Evolutionary conservation across 2,329 filamentous ascomycete species (phyloP).

Genomic region (Nemania sp.): DNA sequence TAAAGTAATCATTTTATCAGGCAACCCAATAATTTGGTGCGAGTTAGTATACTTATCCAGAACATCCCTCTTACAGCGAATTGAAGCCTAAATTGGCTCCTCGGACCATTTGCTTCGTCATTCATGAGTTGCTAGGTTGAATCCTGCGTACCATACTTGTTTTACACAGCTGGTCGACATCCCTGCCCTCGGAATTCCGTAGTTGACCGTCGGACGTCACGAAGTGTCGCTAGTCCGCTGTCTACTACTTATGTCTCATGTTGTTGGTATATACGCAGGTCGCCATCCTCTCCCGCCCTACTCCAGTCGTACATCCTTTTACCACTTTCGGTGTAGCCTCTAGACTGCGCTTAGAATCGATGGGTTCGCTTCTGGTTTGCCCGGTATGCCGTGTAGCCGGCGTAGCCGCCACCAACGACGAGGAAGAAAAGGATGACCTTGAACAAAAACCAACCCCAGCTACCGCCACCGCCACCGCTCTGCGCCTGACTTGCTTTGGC

Average conservation of each 20-base stretch:
- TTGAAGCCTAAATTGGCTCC: not conserved
- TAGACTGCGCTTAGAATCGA: slow-evolving; percentile 51
- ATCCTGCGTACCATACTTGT: slow-evolving; percentile 31
- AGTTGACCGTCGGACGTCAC: slow-evolving; percentile 27
- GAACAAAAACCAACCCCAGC: slow-evolving; percentile 69
- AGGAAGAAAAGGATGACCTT: slow-evolving; percentile 80
- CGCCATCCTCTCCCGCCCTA: slow-evolving; percentile 13
- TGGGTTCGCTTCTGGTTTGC: slow-evolving; percentile 64
- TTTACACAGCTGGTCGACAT: slow-evolving; percentile 37
- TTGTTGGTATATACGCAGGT: slow-evolving; percentile 35
- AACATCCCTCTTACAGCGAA: not conserved
- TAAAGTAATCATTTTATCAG: not conserved
- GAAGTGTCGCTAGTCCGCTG: slow-evolving; percentile 21
- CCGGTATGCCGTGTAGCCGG: slow-evolving; percentile 84
- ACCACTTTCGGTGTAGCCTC: not conserved
- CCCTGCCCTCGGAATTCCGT: slow-evolving; percentile 31
- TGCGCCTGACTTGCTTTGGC: slow-evolving; percentile 41
- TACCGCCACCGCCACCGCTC: slow-evolving; percentile 55
- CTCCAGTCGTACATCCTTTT: slow-evolving; percentile 9
- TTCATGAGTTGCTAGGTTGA: slow-evolving; percentile 33
- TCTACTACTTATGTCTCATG: slow-evolving; percentile 21
- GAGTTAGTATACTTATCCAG: no score
- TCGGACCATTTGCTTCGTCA: slow-evolving; percentile 16
- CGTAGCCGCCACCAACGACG: slow-evolving; percentile 74
- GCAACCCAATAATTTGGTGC: not conserved